Evolutionary conservation across 371 early-diverging fungal species (phyloP).

Genomic region (Funneliformis caledonium): DNA sequence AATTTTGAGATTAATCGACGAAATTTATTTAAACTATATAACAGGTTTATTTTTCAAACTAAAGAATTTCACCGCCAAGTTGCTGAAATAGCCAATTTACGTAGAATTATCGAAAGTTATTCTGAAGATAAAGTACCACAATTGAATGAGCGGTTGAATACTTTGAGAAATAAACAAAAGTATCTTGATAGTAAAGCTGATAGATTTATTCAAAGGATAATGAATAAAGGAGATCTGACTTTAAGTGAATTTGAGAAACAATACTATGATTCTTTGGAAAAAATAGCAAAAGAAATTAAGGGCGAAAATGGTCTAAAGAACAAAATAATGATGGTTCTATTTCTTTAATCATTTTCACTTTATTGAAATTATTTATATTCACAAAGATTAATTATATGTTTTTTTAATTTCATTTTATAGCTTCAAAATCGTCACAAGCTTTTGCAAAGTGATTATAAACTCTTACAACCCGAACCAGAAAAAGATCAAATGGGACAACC

Average conservation of each 20-base stretch:
- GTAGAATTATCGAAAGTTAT: background rate
- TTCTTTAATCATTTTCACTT: background rate
- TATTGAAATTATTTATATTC: background rate
- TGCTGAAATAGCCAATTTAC: background rate
- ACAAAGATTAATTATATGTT: background rate
- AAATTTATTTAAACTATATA: background rate
- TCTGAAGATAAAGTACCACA: background rate
- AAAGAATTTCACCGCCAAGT: constrained; percentile 2
- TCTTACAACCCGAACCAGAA: background rate
- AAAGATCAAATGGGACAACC: background rate
- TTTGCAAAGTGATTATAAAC: constrained; percentile 22
- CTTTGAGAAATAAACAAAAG: background rate
- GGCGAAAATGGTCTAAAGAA: constrained; percentile 13
- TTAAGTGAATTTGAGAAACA: background rate
- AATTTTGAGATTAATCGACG: background rate
- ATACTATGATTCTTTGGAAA: constrained; percentile 1
- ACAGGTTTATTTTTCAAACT: background rate
- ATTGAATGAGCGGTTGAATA: background rate
- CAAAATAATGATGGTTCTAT: constrained; percentile 3
- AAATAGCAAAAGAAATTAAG: background rate
- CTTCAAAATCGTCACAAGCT: background rate
- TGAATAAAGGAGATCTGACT: background rate
- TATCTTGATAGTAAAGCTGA: constrained; percentile 11
- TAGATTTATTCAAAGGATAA: constrained; percentile 9
- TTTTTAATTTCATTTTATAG: background rate